Evolutionary conservation across 805 yeast genomes (phyloP).

Genomic region (Cyberlindnera euphorbiiphila): DNA sequence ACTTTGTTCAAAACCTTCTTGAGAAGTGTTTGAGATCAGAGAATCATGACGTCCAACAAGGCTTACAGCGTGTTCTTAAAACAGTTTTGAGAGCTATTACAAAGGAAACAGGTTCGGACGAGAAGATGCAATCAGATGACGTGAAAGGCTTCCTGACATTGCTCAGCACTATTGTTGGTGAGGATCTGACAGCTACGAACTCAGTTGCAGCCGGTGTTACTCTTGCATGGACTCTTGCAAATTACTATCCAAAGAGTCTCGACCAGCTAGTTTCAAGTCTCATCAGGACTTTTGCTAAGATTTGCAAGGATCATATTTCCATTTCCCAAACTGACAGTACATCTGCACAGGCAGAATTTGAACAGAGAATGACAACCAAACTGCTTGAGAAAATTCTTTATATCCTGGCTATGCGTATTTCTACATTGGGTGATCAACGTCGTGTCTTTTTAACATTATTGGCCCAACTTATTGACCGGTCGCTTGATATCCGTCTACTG

Average conservation of each 20-base stretch:
- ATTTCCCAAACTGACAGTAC: constrained; percentile 40
- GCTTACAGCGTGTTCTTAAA: constrained; percentile 69
- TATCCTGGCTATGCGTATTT: constrained; percentile 74
- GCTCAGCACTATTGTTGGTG: constrained; percentile 66
- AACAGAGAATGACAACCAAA: constrained; percentile 75
- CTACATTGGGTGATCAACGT: constrained; percentile 89
- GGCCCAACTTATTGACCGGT: constrained; percentile 87
- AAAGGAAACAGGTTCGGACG: constrained; percentile 39
- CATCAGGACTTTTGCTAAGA: constrained; percentile 83
- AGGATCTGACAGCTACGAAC: constrained; percentile 68
- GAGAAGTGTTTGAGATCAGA: constrained; percentile 81
- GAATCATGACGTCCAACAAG: constrained; percentile 84
- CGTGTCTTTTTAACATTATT: constrained; percentile 80
- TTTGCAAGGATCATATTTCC: constrained; percentile 82
- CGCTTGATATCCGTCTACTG: constrained; percentile 71
- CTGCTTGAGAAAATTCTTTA: constrained; percentile 72
- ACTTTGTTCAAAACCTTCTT: constrained; percentile 64
- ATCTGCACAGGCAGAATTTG: constrained; percentile 48
- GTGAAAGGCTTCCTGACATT: constrained; percentile 57
- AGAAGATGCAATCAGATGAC: constrained; percentile 57
- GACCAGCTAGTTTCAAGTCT: constrained; percentile 73
- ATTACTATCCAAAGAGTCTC: constrained; percentile 65
- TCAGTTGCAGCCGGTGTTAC: constrained; percentile 87
- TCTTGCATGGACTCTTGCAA: constrained; percentile 74
- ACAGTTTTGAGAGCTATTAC: constrained; percentile 65